A percentile compares a stretch with the other conserved stretches of the same genome.
phyloP scores from a whole-genome alignment of 495 filamentous ascomycete species.

The Hypoxylon subgilvum region DNA sequence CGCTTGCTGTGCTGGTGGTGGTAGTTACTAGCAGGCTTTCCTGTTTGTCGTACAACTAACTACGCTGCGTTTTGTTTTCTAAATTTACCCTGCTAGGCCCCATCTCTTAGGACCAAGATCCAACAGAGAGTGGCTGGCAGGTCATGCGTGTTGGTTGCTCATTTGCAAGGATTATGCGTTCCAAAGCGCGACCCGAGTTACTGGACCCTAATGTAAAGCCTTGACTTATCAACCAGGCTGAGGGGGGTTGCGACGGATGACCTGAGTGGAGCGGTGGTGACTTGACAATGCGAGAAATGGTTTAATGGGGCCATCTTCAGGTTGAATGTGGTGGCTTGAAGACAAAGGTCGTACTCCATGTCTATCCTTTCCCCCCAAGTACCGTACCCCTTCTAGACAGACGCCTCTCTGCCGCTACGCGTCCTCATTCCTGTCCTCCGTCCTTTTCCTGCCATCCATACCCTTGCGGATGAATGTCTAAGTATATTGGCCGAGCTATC shows the following conservation, averaged over 20 bases:
- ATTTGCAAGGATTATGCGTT: slow-evolving; percentile 27
- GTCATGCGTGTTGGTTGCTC: slow-evolving; percentile 36
- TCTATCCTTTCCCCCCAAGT: slow-evolving; percentile 35
- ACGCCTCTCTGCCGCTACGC: slow-evolving; percentile 35
- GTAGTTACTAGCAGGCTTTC: slow-evolving; percentile 8
- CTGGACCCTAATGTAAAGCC: slow-evolving; percentile 33
- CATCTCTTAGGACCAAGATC: slow-evolving; percentile 27
- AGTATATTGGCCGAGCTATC: slow-evolving; percentile 41
- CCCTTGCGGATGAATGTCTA: slow-evolving; percentile 40
- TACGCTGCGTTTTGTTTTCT: slow-evolving; percentile 28
- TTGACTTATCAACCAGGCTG: slow-evolving; percentile 36
- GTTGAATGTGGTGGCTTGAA: slow-evolving; percentile 41
- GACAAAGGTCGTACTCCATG: slow-evolving; percentile 30
- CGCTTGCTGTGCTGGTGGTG: slow-evolving; percentile 35
- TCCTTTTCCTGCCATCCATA: slow-evolving; percentile 36
- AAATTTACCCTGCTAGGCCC: slow-evolving; percentile 32
- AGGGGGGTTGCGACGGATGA: slow-evolving; percentile 24
- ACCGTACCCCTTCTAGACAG: slow-evolving; percentile 30
- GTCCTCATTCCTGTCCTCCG: slow-evolving; percentile 36
- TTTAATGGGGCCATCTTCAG: slow-evolving; percentile 29
- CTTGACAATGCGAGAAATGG: slow-evolving; percentile 37
- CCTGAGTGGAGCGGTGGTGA: slow-evolving; percentile 7
- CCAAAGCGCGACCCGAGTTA: slow-evolving; percentile 28
- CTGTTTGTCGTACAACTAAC: slow-evolving; percentile 21
- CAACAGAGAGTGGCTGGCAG: slow-evolving; percentile 21